These are phyloP conservation scores for Sugiyamaella americana DNA, from an alignment of 805 yeast genomes.

Conservation along the genomic window DNA sequence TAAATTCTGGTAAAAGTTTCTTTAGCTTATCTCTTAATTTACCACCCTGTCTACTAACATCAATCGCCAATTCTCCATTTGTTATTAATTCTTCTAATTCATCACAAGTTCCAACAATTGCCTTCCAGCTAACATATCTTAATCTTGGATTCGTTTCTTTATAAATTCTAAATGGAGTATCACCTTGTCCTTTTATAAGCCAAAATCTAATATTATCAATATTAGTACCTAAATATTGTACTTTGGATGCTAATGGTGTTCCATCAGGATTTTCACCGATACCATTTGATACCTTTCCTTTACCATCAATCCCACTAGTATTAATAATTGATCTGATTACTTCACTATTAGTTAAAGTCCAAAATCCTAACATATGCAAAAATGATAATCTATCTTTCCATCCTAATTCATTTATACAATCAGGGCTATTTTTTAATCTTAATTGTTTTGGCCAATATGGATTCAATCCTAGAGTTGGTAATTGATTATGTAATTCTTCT, in stretches of 20 bases:
- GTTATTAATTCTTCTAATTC: constrained; percentile 24
- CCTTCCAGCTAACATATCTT: constrained; percentile 30
- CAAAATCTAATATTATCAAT: constrained; percentile 20
- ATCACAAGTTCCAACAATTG: constrained; percentile 27
- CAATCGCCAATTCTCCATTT: background rate
- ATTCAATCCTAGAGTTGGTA: constrained; percentile 26
- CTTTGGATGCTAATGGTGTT: background rate
- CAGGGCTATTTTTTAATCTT: constrained; percentile 3
- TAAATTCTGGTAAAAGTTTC: constrained; percentile 13
- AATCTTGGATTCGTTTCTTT: constrained; percentile 29
- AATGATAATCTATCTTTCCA: constrained; percentile 32
- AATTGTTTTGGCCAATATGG: background rate
- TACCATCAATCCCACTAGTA: constrained; percentile 6
- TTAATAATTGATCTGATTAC: constrained; percentile 22
- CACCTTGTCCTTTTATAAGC: constrained; percentile 23
- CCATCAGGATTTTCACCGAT: background rate
- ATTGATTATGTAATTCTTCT: constrained; percentile 32
- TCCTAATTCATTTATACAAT: constrained; percentile 27
- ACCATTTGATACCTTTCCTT: background rate
- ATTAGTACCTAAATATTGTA: constrained; percentile 20
- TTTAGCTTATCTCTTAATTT: constrained; percentile 6
- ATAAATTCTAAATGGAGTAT: constrained; percentile 32
- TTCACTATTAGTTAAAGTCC: constrained; percentile 31
- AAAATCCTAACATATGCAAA: constrained; percentile 29
- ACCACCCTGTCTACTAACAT: constrained; percentile 4